Percentiles rank a stretch among this genome's conserved stretches.
Evolutionary conservation across 108 stramenopile species (phyloP).

Genomic region (Fragilaria crotonensis): DNA sequence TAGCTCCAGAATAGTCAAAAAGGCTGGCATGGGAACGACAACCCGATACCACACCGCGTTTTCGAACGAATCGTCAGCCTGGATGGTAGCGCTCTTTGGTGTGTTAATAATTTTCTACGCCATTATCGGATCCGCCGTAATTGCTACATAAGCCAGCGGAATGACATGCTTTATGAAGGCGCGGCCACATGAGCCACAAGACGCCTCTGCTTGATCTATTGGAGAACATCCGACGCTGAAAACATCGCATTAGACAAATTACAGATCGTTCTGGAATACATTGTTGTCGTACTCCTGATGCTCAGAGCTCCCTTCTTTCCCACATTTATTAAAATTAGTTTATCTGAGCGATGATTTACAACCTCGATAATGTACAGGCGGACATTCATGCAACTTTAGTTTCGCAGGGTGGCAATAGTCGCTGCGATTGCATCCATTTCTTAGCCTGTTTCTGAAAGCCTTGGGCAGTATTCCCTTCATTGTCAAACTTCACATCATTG

Average conservation of each 20-base stretch:
- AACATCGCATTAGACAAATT: too few relatives aligned
- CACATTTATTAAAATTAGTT: too few relatives aligned
- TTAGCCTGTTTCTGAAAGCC: slow-evolving; percentile 21
- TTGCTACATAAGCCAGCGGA: not conserved
- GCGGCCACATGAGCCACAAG: too few relatives aligned
- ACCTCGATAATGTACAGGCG: too few relatives aligned
- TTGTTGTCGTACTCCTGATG: too few relatives aligned
- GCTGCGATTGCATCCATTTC: slow-evolving; percentile 50
- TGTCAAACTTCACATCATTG: slow-evolving; percentile 6
- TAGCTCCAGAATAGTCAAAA: not conserved
- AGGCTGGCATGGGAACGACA: not conserved
- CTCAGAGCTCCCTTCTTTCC: too few relatives aligned
- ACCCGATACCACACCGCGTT: not conserved
- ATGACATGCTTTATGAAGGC: too few relatives aligned
- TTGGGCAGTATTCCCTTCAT: not conserved
- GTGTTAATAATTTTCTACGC: not conserved
- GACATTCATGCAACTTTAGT: slow-evolving; percentile 3
- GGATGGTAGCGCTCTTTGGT: not conserved
- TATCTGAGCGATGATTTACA: too few relatives aligned
- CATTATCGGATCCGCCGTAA: not conserved
- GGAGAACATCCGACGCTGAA: too few relatives aligned
- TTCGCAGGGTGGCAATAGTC: slow-evolving; percentile 29
- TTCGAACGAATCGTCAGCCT: not conserved
- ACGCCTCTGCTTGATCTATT: too few relatives aligned
- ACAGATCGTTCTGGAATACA: too few relatives aligned